Percentiles rank a stretch among this genome's conserved stretches.
Conservation (phyloP, 2,329 filamentous ascomycete species). For the Neocatenulostroma microsporum region DNA sequence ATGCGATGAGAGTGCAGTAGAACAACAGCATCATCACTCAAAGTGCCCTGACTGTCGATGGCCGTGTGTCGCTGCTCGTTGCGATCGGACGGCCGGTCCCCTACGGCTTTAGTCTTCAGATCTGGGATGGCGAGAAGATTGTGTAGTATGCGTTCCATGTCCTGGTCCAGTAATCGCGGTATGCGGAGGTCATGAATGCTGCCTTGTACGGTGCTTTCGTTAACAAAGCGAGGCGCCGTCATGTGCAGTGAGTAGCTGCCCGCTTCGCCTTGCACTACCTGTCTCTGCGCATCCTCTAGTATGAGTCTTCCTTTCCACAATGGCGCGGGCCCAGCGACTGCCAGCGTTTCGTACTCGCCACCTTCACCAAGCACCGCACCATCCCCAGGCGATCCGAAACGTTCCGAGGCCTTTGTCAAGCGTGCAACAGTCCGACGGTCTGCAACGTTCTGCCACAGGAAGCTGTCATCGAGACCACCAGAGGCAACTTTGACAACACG, state of each 20-base stretch:
- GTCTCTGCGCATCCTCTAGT: slow-evolving; percentile 48
- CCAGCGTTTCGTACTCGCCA: slow-evolving; percentile 91
- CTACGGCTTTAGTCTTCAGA: too few relatives aligned
- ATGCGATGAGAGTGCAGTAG: slow-evolving; percentile 27
- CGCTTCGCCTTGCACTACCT: slow-evolving; percentile 59
- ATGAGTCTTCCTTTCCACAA: slow-evolving; percentile 67
- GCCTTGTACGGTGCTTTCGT: slow-evolving; percentile 25
- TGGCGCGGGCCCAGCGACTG: slow-evolving; percentile 65
- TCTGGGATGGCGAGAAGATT: slow-evolving; percentile 7
- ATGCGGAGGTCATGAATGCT: slow-evolving; percentile 37
- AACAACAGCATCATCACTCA: not conserved
- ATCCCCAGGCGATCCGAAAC: slow-evolving; percentile 57
- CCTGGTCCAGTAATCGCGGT: slow-evolving; percentile 60
- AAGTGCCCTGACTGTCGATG: not conserved
- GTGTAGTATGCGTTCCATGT: slow-evolving; percentile 43
- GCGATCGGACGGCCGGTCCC: too few relatives aligned
- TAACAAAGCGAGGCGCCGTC: slow-evolving; percentile 47
- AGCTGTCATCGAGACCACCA: slow-evolving; percentile 71
- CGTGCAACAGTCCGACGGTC: slow-evolving; percentile 41
- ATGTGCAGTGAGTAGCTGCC: slow-evolving; percentile 69
- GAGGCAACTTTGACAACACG: slow-evolving; percentile 92
- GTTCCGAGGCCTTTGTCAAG: slow-evolving; percentile 50
- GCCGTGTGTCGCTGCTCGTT: not conserved
- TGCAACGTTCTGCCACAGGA: slow-evolving; percentile 75
- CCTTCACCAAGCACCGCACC: slow-evolving; percentile 83